These are phyloP conservation scores for Yarrowia sp. DNA, from an alignment of 805 yeast genomes.

Conservation along the genomic window DNA sequence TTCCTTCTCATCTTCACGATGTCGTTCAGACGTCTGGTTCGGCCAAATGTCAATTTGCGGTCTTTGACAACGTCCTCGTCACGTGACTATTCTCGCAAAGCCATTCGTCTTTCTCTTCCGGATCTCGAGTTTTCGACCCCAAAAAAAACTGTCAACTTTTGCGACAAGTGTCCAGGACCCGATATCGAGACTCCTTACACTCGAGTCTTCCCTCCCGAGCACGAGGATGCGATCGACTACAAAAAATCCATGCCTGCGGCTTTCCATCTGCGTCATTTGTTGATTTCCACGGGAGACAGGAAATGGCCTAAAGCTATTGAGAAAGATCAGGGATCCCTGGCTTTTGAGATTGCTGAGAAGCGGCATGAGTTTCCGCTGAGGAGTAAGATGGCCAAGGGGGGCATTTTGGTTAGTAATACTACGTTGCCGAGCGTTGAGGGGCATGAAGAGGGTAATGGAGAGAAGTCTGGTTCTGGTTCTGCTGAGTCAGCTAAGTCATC, in stretches of 20 bases:
- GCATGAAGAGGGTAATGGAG: too few relatives aligned
- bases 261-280: constrained; percentile 2
- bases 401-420: constrained; percentile 36
- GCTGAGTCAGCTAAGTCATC: too few relatives aligned
- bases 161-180: constrained; percentile 17
- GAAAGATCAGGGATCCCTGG: not conserved
- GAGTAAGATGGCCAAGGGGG: constrained; percentile 20
- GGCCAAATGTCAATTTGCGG: too few relatives aligned
- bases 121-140: not conserved
- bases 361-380: not conserved
- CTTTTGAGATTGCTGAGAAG: not conserved
- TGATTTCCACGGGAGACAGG: not conserved
- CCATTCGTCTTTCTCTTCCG: not conserved
- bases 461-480: too few relatives aligned
- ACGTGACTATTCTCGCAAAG: not conserved
- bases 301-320: constrained; percentile 21
- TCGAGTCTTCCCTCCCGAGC: not conserved
- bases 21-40: too few relatives aligned
- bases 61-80: not conserved
- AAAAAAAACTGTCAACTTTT: not conserved
- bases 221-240: constrained; percentile 2
- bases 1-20: too few relatives aligned
- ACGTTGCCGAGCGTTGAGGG: not conserved
- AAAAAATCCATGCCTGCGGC: constrained; percentile 23
- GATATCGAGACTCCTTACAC: not conserved